Base-by-base conservation (phyloP, 805 yeast species). In the Starmerella powellii region DNA sequence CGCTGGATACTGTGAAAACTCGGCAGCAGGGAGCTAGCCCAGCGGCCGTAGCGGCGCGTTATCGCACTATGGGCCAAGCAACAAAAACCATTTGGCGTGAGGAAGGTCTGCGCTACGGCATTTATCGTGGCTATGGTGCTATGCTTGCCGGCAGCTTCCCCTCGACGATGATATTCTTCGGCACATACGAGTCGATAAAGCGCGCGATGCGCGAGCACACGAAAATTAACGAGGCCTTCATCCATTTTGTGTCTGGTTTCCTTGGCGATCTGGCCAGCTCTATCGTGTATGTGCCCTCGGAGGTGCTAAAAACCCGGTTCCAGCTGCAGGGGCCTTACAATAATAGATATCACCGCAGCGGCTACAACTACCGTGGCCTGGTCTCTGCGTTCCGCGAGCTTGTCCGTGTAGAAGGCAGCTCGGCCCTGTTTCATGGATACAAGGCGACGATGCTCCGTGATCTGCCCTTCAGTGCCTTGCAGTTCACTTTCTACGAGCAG, bases 1-100 rank as follows among this genome's bases (percentile, higher is more conserved):
- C 97, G 0, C 63, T 91, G 28, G 99, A 91, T 58, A 91, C 98
- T 0, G 95, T 91, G 26, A 91, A 91, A 59, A 91, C 98, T 2
- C 70, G 98, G 48, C 98, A 91, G 60, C 99, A 91, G 58, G 97
- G 95, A n/a, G 82, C 94, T 3, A 78, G 82, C 18, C 66, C 69
- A 49, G 70, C 70, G 17, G 49, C 65, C 6, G 50, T 50, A 13
- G 43, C 41, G 4, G 13, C 19, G 26, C 80, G 83, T 59, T 88
- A 88, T 61, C 71, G 65, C 46, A 77, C 72, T 53, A 85, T 86
- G 78, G 54, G 79, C 8, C 71, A 75, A 10, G 94, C 96, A 0
- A 85, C 81, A 54, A 48, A 62, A 21, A 78, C 88, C 0, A 80
- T 91, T n/a, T 62, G 80, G 38, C 58, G 68, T 32, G 83, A 88